phyloP scores from a whole-genome alignment of 2,329 filamentous ascomycete species.

The Venturia pyrina region DNA sequence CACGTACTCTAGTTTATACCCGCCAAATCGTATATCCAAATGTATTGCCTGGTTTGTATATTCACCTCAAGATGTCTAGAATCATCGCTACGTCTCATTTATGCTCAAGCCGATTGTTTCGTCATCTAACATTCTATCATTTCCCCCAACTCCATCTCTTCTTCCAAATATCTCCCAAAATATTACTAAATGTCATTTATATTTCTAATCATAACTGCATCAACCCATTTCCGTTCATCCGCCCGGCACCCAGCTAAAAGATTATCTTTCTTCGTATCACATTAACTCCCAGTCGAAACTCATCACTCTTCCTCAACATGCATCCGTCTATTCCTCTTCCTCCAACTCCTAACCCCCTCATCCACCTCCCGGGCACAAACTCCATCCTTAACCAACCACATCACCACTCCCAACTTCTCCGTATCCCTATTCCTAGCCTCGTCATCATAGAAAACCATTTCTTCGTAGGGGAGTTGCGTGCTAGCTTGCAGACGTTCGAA shows the following conservation, averaged over 20 bases:
- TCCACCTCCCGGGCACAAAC: conserved; percentile 70
- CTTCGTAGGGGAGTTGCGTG: conserved; percentile 61
- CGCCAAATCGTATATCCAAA: too few relatives aligned
- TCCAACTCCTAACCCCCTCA: conserved; percentile 70
- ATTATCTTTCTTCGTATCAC: too few relatives aligned
- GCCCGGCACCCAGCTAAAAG: not conserved
- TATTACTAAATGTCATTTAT: not conserved
- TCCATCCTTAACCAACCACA: conserved; percentile 73
- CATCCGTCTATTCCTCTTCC: conserved; percentile 43
- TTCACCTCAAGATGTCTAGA: too few relatives aligned
- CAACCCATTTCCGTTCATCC: too few relatives aligned
- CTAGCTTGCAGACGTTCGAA: conserved; percentile 63
- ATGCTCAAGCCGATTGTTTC: too few relatives aligned
- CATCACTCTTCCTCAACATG: not conserved
- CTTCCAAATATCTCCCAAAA: not conserved
- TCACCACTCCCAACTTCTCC: conserved; percentile 67
- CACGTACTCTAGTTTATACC: too few relatives aligned
- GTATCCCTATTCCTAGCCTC: conserved; percentile 81
- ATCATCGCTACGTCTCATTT: too few relatives aligned
- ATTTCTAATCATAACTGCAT: not conserved
- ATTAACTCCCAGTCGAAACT: too few relatives aligned
- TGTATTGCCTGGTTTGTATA: too few relatives aligned
- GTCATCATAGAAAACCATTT: conserved; percentile 96
- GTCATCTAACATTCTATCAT: too few relatives aligned
- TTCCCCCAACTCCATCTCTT: not conserved